Percentiles rank a stretch among this genome's conserved stretches.
phyloP scores from a whole-genome alignment of 108 stramenopile genomes.

The Cyclotella choctawhatcheeana region DNA sequence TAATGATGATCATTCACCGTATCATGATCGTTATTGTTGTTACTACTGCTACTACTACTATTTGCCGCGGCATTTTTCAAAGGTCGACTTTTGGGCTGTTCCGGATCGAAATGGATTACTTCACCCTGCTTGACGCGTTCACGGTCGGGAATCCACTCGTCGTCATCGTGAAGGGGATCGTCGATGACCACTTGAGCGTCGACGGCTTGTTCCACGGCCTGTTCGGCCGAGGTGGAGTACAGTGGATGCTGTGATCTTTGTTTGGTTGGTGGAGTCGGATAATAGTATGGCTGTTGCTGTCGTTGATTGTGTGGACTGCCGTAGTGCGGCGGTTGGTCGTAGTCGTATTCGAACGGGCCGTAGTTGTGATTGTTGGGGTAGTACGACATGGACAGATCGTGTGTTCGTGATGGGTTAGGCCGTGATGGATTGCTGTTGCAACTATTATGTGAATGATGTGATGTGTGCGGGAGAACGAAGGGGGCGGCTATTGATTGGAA shows the following conservation, averaged over 20 bases:
- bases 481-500: background rate
- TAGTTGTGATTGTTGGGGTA: conserved; percentile 16
- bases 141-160: conserved; percentile 9
- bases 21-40: too few species aligned
- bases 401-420: conserved; percentile 1
- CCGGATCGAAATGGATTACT: conserved; percentile 15
- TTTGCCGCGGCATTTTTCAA: conserved; percentile 20
- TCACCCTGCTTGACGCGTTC: background rate
- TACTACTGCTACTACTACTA: too few species aligned
- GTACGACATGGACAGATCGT: conserved; percentile 11
- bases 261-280: too few species aligned
- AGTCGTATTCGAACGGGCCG: conserved; percentile 7
- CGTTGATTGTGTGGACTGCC: too few species aligned
- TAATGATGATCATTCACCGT: conserved; percentile 1
- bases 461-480: background rate
- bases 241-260: background rate
- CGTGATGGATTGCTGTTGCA: too few species aligned
- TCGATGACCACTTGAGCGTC: conserved; percentile 8
- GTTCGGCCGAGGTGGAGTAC: conserved; percentile 12
- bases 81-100: background rate
- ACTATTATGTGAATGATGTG: background rate
- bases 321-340: background rate
- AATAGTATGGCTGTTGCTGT: too few species aligned
- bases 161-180: background rate
- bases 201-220: conserved; percentile 6